These are phyloP conservation scores for Cnidoscolus chayamansa DNA, from an alignment of 441 rosid genomes.

Conservation along the genomic window DNA sequence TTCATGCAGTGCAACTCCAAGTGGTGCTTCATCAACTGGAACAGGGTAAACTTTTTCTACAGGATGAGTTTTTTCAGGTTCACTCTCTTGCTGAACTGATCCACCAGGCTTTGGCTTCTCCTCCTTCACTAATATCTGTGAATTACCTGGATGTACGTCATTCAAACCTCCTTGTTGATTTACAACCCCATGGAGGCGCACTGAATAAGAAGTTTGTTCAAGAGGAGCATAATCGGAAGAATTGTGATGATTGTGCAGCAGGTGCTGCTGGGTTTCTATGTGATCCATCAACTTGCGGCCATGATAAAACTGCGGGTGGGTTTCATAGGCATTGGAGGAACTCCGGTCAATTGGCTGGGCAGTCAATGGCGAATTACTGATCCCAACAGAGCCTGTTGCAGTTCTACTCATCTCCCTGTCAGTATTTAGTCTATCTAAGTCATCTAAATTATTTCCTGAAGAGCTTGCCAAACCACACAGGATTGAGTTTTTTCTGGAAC, in stretches of 20 bases:
- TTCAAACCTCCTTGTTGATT: conserved; percentile 42
- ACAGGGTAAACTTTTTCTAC: conserved; percentile 33
- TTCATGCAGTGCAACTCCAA: conserved; percentile 30
- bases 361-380: conserved; percentile 40
- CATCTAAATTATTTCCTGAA: conserved; percentile 57
- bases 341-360: conserved; percentile 42
- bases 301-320: conserved; percentile 30
- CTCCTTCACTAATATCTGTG: conserved; percentile 40
- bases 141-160: conserved; percentile 43
- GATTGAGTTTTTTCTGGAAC: conserved; percentile 43
- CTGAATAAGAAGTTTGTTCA: conserved; percentile 37
- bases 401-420: conserved; percentile 42
- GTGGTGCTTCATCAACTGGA: conserved; percentile 45
- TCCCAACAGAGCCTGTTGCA: conserved; percentile 38
- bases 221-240: conserved; percentile 37
- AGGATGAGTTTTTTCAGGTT: conserved; percentile 32
- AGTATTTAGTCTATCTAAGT: conserved; percentile 36
- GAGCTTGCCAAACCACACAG: conserved; percentile 44
- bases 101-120: conserved; percentile 37
- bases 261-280: conserved; percentile 39
- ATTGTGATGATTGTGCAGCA: conserved; percentile 31
- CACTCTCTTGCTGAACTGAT: conserved; percentile 38
- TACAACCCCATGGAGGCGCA: conserved; percentile 37
- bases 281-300: conserved; percentile 46
- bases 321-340: conserved; percentile 45